Base-by-base conservation (phyloP, 1,139 yeast genomes). In the Komagataea norvegica region DNA sequence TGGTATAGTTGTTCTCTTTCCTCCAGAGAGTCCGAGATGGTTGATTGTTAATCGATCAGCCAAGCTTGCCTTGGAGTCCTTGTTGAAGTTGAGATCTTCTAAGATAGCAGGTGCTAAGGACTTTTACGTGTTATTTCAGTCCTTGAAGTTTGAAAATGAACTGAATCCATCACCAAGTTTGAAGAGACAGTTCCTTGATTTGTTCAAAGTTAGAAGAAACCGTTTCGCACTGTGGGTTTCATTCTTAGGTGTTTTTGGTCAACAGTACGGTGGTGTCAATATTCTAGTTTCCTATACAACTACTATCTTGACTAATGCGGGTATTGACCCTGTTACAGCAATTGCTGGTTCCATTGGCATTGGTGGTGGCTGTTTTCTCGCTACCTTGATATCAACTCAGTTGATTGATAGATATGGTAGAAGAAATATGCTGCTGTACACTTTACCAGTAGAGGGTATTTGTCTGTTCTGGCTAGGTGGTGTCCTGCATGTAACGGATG, bases 211-310 rank as follows among this genome's bases (percentile, higher is more conserved):
- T 25, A 60, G 68, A 52, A 65, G 77, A 62, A 70, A 72, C 55
- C 67, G 77, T 60, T 72, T 70, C 50, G 77, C 74, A 43, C 69
- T 74, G 14, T 49, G 71, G 36, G 78, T 74, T 42, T 70, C 78
- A 11, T 69, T 74, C 66, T 60, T 74, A 39, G 74, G 67, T 34
- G 70, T 73, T 68, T 70, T 71, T 52, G 72, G 73, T 70, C 80
- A 74, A 59, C 77, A 74, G 46, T 73, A 73, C 61, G 72, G 79
- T 59, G 80, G 79, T 48, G 72, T 74, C 42, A 71, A 72, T 42
- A 75, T 71, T 38, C 66, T 73, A 52, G 78, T 75, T 13, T 70
- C 72, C 49, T 74, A 73, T 48, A 69, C 77, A 1, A 66, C 77
- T 1, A 68, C 78, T 14, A 72, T 72, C 38, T 70, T 72, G 47